A percentile compares a stretch with the other conserved stretches of the same genome.
Conservation (phyloP, 106 monocot species). For the Phalaenopsis equestris region DNA sequence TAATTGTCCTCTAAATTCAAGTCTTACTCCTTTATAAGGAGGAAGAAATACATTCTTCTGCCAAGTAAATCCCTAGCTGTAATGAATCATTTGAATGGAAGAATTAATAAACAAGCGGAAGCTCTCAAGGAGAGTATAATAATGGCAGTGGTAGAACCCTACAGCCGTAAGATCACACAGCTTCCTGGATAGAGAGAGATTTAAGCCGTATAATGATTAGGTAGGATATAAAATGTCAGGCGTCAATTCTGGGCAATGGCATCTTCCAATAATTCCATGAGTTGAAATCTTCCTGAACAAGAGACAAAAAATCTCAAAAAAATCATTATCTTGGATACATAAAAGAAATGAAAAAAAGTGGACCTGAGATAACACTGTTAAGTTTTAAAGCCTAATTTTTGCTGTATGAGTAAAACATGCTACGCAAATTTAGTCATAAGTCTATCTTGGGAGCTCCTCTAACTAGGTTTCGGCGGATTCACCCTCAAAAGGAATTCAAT, state of each 20-base stretch:
- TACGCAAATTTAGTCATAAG: too few species aligned
- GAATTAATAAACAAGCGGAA: background rate
- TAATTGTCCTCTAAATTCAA: background rate
- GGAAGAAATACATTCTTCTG: background rate
- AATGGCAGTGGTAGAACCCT: background rate
- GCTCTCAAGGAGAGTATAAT: background rate
- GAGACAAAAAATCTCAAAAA: background rate
- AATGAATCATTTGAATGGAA: conserved; percentile 4
- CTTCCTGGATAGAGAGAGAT: background rate
- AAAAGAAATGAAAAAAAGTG: too few species aligned
- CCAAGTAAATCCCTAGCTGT: background rate
- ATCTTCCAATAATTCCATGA: conserved; percentile 87
- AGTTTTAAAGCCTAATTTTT: too few species aligned
- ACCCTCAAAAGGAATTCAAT: too few species aligned
- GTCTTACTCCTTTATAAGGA: background rate
- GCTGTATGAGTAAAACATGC: too few species aligned
- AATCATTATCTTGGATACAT: too few species aligned
- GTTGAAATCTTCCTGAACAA: conserved; percentile 75
- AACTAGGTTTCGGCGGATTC: too few species aligned
- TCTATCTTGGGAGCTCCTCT: too few species aligned
- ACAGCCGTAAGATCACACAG: background rate
- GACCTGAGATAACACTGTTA: too few species aligned
- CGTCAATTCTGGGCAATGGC: conserved; percentile 49
- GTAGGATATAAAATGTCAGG: background rate
- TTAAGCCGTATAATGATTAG: background rate